Conservation (phyloP, 352 stramenopile genomes). For the Blastocystis sp. region DNA sequence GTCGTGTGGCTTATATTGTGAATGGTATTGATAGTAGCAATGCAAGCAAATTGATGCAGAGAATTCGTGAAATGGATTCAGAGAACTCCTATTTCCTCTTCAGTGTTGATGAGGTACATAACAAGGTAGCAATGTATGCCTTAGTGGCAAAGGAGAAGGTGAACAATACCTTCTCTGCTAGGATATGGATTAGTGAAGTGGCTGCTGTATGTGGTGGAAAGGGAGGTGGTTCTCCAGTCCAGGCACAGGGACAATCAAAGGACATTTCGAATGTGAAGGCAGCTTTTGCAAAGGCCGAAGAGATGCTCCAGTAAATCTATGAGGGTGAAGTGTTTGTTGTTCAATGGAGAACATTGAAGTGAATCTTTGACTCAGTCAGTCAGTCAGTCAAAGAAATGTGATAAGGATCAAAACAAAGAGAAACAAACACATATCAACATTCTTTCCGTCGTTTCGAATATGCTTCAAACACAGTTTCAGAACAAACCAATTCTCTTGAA, state of each 20-base stretch:
- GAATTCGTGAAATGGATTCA: constrained; percentile 83
- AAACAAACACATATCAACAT: too few relatives aligned
- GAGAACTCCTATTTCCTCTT: constrained; percentile 81
- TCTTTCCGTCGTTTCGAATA: neutral
- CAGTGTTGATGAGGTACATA: constrained; percentile 73
- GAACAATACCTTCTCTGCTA: constrained; percentile 75
- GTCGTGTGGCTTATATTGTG: constrained; percentile 73
- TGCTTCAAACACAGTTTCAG: neutral
- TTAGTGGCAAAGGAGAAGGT: constrained; percentile 76
- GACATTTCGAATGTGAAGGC: constrained; percentile 33
- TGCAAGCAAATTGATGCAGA: constrained; percentile 81
- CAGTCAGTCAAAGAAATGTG: too few relatives aligned
- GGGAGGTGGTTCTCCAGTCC: constrained; percentile 73
- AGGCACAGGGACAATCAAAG: constrained; percentile 60
- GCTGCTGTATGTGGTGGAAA: constrained; percentile 84
- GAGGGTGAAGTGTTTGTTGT: constrained; percentile 18
- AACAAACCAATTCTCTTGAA: neutral
- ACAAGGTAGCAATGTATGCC: constrained; percentile 85
- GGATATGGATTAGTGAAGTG: constrained; percentile 83
- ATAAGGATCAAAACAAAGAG: too few relatives aligned
- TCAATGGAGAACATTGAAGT: too few relatives aligned
- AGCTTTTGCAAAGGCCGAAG: constrained; percentile 49
- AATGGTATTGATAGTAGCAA: constrained; percentile 81
- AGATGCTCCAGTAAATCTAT: constrained; percentile 51
- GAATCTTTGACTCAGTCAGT: too few relatives aligned